Percentiles rank a stretch among this genome's conserved stretches.
Evolutionary conservation across 768 basidiomycete genomes (phyloP).

Genomic region (Podaxis rugospora): DNA sequence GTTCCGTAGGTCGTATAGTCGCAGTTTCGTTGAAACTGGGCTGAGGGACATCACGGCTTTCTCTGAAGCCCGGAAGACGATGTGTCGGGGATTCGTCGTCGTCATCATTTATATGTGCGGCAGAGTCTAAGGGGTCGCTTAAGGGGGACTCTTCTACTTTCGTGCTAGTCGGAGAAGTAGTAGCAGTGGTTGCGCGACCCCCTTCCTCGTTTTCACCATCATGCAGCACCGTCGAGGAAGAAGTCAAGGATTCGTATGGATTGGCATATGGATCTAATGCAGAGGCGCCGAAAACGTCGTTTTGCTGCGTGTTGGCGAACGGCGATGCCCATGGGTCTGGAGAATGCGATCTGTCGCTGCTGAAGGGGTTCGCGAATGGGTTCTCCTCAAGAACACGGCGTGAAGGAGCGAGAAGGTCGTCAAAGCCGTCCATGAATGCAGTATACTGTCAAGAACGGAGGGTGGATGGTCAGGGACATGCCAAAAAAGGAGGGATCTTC

Average conservation of each 20-base stretch:
- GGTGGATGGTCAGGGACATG: not conserved
- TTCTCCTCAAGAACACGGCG: conserved; percentile 64
- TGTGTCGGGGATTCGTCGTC: conserved; percentile 29
- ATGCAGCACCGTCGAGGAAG: not conserved
- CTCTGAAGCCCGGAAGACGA: conserved; percentile 50
- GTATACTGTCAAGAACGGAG: not conserved
- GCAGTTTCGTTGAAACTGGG: conserved; percentile 37
- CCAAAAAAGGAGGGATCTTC: not conserved
- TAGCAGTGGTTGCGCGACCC: not conserved
- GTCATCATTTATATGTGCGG: conserved; percentile 22
- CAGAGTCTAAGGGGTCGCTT: conserved; percentile 31
- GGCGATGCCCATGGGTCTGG: conserved; percentile 77
- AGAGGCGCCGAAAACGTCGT: conserved; percentile 24
- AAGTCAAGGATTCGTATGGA: conserved; percentile 21
- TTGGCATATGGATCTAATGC: conserved; percentile 20
- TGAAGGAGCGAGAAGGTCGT: conserved; percentile 66
- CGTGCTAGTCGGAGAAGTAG: conserved; percentile 1
- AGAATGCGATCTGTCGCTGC: conserved; percentile 54
- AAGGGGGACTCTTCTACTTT: conserved; percentile 19
- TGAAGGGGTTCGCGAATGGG: conserved; percentile 72
- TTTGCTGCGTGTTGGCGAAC: conserved; percentile 32
- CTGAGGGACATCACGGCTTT: conserved; percentile 33
- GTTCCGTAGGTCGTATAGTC: conserved; percentile 33
- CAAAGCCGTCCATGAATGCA: conserved; percentile 65
- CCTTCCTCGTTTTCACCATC: conserved; percentile 15